phyloP scores from a whole-genome alignment of 768 basidiomycete species.

The Pleurotus sapidus region DNA sequence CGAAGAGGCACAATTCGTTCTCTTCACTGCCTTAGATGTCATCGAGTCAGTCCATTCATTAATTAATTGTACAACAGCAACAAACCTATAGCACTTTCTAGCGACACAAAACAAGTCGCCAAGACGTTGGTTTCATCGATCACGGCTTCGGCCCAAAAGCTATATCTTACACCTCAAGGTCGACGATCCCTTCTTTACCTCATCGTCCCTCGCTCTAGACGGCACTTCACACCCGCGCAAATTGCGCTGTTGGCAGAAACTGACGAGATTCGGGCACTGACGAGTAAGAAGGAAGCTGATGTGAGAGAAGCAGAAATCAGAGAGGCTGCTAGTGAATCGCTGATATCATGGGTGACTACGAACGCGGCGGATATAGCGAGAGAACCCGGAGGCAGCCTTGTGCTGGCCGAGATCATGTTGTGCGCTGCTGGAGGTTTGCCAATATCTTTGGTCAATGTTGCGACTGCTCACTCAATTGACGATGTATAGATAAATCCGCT shows the following conservation, averaged over 20 bases:
- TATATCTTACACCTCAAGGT: constrained; percentile 67
- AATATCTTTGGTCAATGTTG: neutral
- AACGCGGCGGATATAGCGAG: constrained; percentile 59
- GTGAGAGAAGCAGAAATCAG: constrained; percentile 70
- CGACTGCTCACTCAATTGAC: neutral
- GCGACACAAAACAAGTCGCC: constrained; percentile 86
- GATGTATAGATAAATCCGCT: constrained; percentile 59
- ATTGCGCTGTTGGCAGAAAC: constrained; percentile 72
- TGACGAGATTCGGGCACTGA: constrained; percentile 60
- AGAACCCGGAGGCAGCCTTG: constrained; percentile 78
- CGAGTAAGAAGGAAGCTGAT: constrained; percentile 79
- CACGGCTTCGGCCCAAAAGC: constrained; percentile 49
- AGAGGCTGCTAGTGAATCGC: constrained; percentile 66
- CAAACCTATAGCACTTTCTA: constrained; percentile 23
- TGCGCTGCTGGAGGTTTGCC: constrained; percentile 77
- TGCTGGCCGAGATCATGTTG: constrained; percentile 81
- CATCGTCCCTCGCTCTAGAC: constrained; percentile 75
- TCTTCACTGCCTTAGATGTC: constrained; percentile 88
- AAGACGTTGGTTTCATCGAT: constrained; percentile 80
- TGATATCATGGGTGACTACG: constrained; percentile 68
- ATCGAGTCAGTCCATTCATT: constrained; percentile 62
- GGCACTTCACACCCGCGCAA: constrained; percentile 86
- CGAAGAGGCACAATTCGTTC: constrained; percentile 85
- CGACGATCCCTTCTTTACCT: constrained; percentile 82
- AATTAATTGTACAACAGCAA: neutral